Base-by-base conservation (phyloP, 2,329 filamentous ascomycete species). In the Ophiocordyceps camponoti-rufipedis region DNA sequence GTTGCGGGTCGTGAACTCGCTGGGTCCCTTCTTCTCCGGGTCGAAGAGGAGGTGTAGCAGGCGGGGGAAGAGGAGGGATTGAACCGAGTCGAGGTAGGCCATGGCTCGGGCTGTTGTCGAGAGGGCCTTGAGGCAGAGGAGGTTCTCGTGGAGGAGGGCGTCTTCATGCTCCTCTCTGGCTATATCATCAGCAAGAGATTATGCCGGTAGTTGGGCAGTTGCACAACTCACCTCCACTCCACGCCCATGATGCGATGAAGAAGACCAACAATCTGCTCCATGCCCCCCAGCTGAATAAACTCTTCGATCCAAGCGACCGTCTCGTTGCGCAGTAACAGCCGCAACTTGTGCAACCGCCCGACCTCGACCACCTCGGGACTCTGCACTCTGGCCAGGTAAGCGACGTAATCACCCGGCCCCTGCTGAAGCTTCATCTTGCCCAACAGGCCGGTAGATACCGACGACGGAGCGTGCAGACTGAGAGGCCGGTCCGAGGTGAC, bases 1-100 rank as follows among this genome's bases (percentile, higher is more conserved):
- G 54, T 82, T 82, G 46, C 91, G 80, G 12, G 91, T 96, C 5
- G 84, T 91, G 60, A 94, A 98, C 62, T 98, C 91, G 66, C 85
- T 93, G 0, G 91, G 91, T 0, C 91, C 91, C 61, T 96, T 96
- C 68, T 88, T 93, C 59, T 96, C 89, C n/a, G 93, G 85, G 55
- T 95, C 88, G 55, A 96, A 96, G 39, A 96, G 71, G 81, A 96
- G 87, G 48, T 76, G 75, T 42, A 96, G 65, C 42, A 98, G 68
- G 28, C 85, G 84, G 2, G 89, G 86, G 56, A 96, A 95, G 9
- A 98, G 71, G 0, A 81, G 80, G 6, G 71, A 68, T 52, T 93
- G 85, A 47, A 94, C 85, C 10, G 78, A 76, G 52, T 84, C 75
- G 8, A 98, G 74, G 56, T 89, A 84, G 52, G 83, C 76, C 55